phyloP scores from a whole-genome alignment of 441 rosid species.

The Breynia disticha region DNA sequence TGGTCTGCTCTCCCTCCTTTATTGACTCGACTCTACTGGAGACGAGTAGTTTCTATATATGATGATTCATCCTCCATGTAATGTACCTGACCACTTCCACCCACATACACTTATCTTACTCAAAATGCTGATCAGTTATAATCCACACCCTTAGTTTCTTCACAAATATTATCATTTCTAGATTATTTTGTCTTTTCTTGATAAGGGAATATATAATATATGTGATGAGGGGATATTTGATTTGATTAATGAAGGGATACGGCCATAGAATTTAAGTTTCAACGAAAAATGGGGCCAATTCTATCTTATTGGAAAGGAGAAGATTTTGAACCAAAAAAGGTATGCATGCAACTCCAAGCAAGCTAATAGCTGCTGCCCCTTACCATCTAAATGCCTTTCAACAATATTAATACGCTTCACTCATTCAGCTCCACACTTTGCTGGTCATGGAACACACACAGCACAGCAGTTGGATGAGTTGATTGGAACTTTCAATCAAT shows the following conservation, averaged over 20 bases:
- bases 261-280: constrained; percentile 68
- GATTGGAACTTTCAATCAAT: constrained; percentile 57
- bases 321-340: constrained; percentile 29
- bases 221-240: background rate
- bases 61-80: too few relatives aligned
- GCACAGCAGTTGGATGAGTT: constrained; percentile 43
- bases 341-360: constrained; percentile 55
- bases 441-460: constrained; percentile 44
- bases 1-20: too few relatives aligned
- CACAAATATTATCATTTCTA: too few relatives aligned
- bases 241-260: constrained; percentile 32
- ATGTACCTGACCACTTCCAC: too few relatives aligned
- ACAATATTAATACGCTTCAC: constrained; percentile 20
- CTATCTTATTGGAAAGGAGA: constrained; percentile 54
- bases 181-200: too few relatives aligned
- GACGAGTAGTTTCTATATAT: too few relatives aligned
- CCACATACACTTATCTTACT: too few relatives aligned
- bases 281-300: constrained; percentile 33
- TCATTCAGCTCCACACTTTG: constrained; percentile 33
- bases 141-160: too few relatives aligned
- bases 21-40: too few relatives aligned
- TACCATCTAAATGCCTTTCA: constrained; percentile 44
- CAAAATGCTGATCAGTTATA: too few relatives aligned
- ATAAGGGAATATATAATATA: too few relatives aligned
- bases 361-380: constrained; percentile 55